These are phyloP conservation scores for Syzygium grande DNA, from an alignment of 345 rosid genomes.

Conservation along the genomic window DNA sequence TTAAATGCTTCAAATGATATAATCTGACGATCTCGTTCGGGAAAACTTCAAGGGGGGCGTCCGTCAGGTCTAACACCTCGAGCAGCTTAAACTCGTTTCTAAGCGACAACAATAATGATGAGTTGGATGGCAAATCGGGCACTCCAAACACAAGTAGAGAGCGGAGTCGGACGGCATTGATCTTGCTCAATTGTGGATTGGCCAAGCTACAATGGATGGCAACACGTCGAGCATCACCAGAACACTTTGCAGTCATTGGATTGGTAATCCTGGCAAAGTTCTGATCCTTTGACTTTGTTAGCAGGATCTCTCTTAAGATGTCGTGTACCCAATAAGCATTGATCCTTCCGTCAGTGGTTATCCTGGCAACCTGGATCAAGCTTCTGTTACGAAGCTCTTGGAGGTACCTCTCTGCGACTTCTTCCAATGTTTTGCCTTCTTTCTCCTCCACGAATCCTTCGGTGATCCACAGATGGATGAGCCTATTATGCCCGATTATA, in stretches of 20 bases:
- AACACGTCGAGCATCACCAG: background rate
- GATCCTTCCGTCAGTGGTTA: background rate
- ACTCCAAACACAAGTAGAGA: background rate
- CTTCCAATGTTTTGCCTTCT: background rate
- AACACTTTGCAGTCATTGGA: background rate
- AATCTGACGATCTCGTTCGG: background rate
- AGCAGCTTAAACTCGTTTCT: background rate
- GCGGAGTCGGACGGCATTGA: background rate
- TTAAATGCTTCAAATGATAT: background rate
- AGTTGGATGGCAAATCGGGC: background rate
- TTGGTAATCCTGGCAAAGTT: background rate
- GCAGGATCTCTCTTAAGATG: background rate
- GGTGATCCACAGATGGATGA: slow-evolving; percentile 2
- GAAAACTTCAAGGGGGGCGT: background rate
- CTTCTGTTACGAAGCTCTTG: background rate
- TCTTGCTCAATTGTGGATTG: background rate
- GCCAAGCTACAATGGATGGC: background rate
- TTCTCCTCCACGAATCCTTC: slow-evolving; percentile 1
- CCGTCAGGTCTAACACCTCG: background rate
- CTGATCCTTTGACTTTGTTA: background rate
- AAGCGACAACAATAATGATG: background rate
- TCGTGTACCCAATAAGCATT: background rate
- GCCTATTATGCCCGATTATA: background rate
- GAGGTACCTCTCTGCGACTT: slow-evolving; percentile 2
- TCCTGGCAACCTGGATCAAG: background rate